Evolutionary conservation across 2,329 filamentous ascomycete genomes (phyloP).

Genomic region (Microdochium paspali): DNA sequence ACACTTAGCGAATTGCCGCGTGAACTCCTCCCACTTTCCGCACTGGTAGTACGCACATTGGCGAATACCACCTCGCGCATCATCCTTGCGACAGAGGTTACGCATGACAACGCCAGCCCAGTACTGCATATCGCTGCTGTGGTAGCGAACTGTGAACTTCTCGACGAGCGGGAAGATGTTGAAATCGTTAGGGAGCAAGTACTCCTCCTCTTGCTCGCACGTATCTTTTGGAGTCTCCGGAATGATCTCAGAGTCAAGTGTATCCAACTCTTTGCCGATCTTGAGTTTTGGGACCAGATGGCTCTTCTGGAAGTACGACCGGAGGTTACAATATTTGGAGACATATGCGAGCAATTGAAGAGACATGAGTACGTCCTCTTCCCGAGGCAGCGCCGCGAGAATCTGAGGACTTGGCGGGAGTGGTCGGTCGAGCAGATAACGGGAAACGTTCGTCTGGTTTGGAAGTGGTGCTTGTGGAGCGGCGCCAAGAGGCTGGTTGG

Average conservation of each 20-base stretch:
- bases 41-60: constrained; percentile 98
- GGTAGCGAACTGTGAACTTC: constrained; percentile 93
- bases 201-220: constrained; percentile 72
- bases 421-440: constrained; percentile 70
- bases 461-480: constrained; percentile 67
- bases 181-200: constrained; percentile 84
- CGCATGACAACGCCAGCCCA: constrained; percentile 99
- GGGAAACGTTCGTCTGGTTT: constrained; percentile 58
- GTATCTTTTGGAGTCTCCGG: constrained; percentile 25
- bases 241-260: constrained; percentile 63
- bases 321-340: constrained; percentile 94
- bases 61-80: constrained; percentile 84
- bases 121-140: constrained; percentile 97
- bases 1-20: constrained; percentile 96
- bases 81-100: constrained; percentile 96
- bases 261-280: constrained; percentile 74
- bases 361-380: constrained; percentile 97
- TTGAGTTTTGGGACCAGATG: constrained; percentile 88
- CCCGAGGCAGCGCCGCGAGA: constrained; percentile 84
- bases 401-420: constrained; percentile 62
- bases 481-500: constrained; percentile 60
- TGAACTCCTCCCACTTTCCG: constrained; percentile 96
- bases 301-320: constrained; percentile 90
- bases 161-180: constrained; percentile 98
- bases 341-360: constrained; percentile 94